These are phyloP conservation scores for Bipolaris zeicola DNA, from an alignment of 2,329 filamentous ascomycete species.

Conservation along the genomic window DNA sequence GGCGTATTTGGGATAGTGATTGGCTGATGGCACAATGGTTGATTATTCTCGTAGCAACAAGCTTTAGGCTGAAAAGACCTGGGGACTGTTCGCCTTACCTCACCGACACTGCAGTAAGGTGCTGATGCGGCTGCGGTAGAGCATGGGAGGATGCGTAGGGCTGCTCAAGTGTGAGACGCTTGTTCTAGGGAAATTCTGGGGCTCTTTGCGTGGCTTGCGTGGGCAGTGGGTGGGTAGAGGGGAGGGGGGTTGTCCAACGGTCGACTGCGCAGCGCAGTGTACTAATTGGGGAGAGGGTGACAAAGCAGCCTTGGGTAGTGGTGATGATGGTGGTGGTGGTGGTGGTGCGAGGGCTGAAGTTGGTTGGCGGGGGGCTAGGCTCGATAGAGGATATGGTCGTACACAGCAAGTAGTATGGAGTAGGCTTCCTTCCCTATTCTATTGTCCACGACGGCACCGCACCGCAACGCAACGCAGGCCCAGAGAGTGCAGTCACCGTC, in stretches of 20 bases:
- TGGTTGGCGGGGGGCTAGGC: constrained; percentile 19
- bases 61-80: constrained; percentile 29
- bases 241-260: constrained; percentile 1
- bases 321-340: constrained; percentile 12
- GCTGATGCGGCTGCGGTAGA: constrained; percentile 38
- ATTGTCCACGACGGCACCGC: constrained; percentile 7
- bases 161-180: constrained; percentile 28
- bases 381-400: constrained; percentile 31
- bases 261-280: constrained; percentile 12
- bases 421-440: constrained; percentile 15
- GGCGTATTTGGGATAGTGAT: constrained; percentile 8
- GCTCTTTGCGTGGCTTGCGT: constrained; percentile 25
- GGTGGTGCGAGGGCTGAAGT: constrained; percentile 17
- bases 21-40: constrained; percentile 6
- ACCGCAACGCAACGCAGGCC: too few species aligned
- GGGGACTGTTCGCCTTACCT: constrained; percentile 20
- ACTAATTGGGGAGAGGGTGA: constrained; percentile 20
- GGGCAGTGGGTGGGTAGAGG: constrained; percentile 5
- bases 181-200: constrained; percentile 23
- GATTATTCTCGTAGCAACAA: constrained; percentile 15
- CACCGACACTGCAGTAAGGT: constrained; percentile 37
- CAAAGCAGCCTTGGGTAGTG: constrained; percentile 22
- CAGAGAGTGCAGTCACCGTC: too few species aligned
- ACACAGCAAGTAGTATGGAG: constrained; percentile 18
- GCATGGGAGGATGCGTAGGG: constrained; percentile 37